A percentile compares a stretch with the other conserved stretches of the same genome.
These are phyloP conservation scores for Colletotrichum sp. DNA, from an alignment of 2,329 filamentous ascomycete species.

Conservation along the genomic window DNA sequence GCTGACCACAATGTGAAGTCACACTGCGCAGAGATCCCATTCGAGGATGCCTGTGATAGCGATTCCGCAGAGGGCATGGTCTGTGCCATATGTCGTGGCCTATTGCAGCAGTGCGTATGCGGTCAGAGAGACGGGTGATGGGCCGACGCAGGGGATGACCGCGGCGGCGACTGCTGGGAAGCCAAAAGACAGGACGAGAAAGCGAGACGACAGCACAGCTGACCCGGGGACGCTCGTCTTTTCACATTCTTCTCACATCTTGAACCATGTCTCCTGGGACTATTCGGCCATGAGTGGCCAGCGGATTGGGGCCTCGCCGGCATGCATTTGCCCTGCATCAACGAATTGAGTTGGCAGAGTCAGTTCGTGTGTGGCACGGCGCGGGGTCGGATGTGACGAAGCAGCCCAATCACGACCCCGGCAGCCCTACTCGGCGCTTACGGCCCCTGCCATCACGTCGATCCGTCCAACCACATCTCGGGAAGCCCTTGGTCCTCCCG, in stretches of 20 bases:
- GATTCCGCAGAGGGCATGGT: not conserved
- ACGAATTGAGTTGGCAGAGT: conserved; percentile 22
- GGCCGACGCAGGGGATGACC: conserved; percentile 5
- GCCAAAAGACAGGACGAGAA: not conserved
- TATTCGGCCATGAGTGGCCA: conserved; percentile 3
- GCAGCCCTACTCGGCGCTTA: conserved; percentile 40
- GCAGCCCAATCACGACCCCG: conserved; percentile 29
- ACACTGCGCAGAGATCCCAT: conserved; percentile 16
- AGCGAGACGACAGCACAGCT: not conserved
- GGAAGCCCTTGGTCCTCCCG: conserved; percentile 26
- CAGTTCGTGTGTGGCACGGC: conserved; percentile 17
- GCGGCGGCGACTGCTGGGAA: not conserved
- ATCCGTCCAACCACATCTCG: conserved; percentile 45
- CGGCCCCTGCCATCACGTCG: conserved; percentile 33
- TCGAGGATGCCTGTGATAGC: conserved; percentile 8
- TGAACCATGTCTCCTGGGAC: not conserved
- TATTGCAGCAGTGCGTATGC: conserved; percentile 14
- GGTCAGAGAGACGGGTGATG: conserved; percentile 8
- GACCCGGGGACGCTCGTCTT: conserved; percentile 10
- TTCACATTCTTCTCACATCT: conserved; percentile 13
- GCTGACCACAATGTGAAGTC: conserved; percentile 13
- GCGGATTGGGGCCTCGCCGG: not conserved
- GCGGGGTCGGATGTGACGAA: conserved; percentile 21
- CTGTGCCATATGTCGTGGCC: conserved; percentile 3
- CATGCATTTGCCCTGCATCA: not conserved